Conservation (phyloP, 2,329 filamentous ascomycete genomes). For the Dactylellina haptotyla region DNA sequence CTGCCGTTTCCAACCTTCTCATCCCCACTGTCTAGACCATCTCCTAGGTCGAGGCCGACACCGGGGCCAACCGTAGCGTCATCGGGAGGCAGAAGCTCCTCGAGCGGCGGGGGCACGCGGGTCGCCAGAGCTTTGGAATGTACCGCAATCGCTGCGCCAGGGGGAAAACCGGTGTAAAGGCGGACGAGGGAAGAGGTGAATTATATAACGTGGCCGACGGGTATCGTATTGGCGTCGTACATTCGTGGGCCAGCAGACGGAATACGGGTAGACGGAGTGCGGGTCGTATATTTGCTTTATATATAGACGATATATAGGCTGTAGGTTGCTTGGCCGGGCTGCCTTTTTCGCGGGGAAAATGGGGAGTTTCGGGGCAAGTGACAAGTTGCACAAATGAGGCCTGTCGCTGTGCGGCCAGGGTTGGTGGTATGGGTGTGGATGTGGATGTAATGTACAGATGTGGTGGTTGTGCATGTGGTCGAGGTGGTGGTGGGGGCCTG, state of each 20-base stretch:
- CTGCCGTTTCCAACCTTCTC: slow-evolving; percentile 21
- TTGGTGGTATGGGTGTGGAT: too few relatives aligned
- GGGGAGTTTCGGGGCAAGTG: slow-evolving; percentile 1
- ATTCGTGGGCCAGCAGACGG: slow-evolving; percentile 1
- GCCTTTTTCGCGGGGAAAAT: slow-evolving; percentile 5
- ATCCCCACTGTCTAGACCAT: slow-evolving; percentile 39
- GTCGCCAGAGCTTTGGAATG: slow-evolving; percentile 46
- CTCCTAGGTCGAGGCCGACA: background rate
- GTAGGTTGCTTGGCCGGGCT: too few relatives aligned
- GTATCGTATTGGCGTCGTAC: slow-evolving; percentile 1
- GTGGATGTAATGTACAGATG: too few relatives aligned
- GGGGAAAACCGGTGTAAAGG: background rate
- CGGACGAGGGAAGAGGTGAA: background rate
- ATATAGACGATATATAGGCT: background rate
- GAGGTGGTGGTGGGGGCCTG: too few relatives aligned
- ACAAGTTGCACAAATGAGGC: background rate
- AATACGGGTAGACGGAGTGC: background rate
- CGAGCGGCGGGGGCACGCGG: slow-evolving; percentile 42
- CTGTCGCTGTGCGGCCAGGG: too few relatives aligned
- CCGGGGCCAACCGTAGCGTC: slow-evolving; percentile 25
- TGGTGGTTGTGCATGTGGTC: too few relatives aligned
- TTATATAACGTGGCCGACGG: slow-evolving; percentile 2
- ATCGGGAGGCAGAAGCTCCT: slow-evolving; percentile 43
- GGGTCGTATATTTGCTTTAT: background rate
- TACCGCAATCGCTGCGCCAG: slow-evolving; percentile 3